Evolutionary conservation across 306 rosid species (phyloP).

Genomic region (Citrullus colocynthis): DNA sequence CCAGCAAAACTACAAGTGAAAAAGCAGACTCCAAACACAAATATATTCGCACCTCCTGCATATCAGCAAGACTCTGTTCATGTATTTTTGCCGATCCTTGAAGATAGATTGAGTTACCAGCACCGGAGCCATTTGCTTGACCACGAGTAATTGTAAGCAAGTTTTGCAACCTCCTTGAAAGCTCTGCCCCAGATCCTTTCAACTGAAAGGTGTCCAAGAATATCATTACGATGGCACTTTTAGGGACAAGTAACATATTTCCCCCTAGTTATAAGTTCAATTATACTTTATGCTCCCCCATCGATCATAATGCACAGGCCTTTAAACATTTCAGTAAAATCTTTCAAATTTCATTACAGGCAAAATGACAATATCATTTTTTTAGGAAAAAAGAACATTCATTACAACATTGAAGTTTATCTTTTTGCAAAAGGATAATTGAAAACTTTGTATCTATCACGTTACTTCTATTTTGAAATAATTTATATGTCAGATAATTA

Average conservation of each 20-base stretch:
- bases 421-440: not conserved
- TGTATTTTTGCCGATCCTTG: constrained; percentile 80
- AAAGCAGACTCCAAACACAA: not conserved
- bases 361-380: not conserved
- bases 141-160: constrained; percentile 56
- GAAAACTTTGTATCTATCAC: not conserved
- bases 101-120: constrained; percentile 49
- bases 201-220: constrained; percentile 34
- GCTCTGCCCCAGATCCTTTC: constrained; percentile 85
- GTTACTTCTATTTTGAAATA: not conserved
- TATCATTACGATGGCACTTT: constrained; percentile 10
- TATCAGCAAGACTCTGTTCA: constrained; percentile 67
- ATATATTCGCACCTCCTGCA: constrained; percentile 64
- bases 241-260: not conserved
- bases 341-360: not conserved
- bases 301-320: not conserved
- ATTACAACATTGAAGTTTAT: not conserved
- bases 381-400: not conserved
- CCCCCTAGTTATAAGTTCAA: not conserved
- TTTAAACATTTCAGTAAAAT: not conserved
- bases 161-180: constrained; percentile 86
- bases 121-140: constrained; percentile 48
- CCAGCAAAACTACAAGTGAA: not conserved
- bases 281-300: not conserved
- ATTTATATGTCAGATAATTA: too few relatives aligned